These are phyloP conservation scores for Apiotrichum montevideense DNA, from an alignment of 1,284 basidiomycete species.

Conservation along the genomic window DNA sequence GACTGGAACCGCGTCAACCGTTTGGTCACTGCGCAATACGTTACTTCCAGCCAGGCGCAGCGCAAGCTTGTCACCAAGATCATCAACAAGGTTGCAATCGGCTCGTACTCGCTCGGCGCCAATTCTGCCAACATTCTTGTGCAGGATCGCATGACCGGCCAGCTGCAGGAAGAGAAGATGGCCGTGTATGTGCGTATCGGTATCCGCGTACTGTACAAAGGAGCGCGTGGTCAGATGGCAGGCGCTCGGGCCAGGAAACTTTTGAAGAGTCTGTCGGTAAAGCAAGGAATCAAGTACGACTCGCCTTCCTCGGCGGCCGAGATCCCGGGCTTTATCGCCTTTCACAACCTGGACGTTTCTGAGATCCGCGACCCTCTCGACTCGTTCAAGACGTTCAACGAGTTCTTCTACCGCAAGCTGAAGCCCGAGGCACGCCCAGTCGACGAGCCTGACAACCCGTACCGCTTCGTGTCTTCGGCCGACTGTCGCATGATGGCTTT, in stretches of 20 bases:
- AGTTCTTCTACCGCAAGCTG: slow-evolving; percentile 83
- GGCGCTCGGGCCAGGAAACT: slow-evolving; percentile 73
- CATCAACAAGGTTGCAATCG: slow-evolving; percentile 72
- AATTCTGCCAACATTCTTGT: slow-evolving; percentile 84
- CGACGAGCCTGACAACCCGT: slow-evolving; percentile 65
- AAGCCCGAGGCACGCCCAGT: slow-evolving; percentile 77
- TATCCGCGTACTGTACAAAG: slow-evolving; percentile 89
- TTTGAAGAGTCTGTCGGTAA: slow-evolving; percentile 82
- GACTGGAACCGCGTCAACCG: slow-evolving; percentile 86
- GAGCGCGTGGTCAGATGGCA: slow-evolving; percentile 83
- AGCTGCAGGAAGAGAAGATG: slow-evolving; percentile 95
- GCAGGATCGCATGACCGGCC: slow-evolving; percentile 82
- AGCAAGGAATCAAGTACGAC: slow-evolving; percentile 92
- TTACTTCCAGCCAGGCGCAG: slow-evolving; percentile 91
- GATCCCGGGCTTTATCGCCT: slow-evolving; percentile 81
- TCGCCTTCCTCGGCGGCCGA: slow-evolving; percentile 73
- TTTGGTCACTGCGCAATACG: slow-evolving; percentile 90
- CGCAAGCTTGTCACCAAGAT: slow-evolving; percentile 94
- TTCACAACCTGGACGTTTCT: slow-evolving; percentile 74
- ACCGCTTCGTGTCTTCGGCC: slow-evolving; percentile 74
- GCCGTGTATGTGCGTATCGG: slow-evolving; percentile 80
- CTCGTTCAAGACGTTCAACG: slow-evolving; percentile 84
- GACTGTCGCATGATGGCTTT: slow-evolving; percentile 95
- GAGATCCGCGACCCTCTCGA: slow-evolving; percentile 78
- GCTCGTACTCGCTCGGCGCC: slow-evolving; percentile 86